These are phyloP conservation scores for Antitrichia curtipendula DNA, from an alignment of 225 moss, liverwort and hornwort genomes.

Conservation along the genomic window DNA sequence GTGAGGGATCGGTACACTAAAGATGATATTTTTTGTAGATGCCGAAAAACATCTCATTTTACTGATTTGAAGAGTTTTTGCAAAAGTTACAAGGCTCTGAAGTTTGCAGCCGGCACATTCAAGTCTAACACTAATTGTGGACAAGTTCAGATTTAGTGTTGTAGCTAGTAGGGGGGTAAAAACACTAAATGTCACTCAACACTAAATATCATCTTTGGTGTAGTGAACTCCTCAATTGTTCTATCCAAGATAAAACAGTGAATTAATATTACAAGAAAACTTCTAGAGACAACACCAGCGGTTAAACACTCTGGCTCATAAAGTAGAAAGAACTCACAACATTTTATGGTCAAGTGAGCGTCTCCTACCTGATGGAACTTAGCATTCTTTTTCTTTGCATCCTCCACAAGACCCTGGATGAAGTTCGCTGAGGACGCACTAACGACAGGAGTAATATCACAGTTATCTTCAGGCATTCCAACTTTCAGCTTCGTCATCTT, in stretches of 20 bases:
- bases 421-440: slow-evolving; percentile 31
- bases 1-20: not conserved
- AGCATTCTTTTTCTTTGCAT: slow-evolving; percentile 21
- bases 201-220: too few species aligned
- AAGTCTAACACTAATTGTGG: too few species aligned
- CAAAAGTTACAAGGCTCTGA: too few species aligned
- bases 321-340: not conserved
- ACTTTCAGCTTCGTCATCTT: slow-evolving; percentile 33
- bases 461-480: slow-evolving; percentile 25
- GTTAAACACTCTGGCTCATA: not conserved
- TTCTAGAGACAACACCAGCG: not conserved
- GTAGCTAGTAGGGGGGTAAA: too few species aligned
- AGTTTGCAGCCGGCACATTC: too few species aligned
- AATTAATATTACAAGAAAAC: not conserved
- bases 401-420: slow-evolving; percentile 41
- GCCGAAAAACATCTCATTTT: too few species aligned
- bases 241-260: not conserved
- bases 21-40: too few species aligned
- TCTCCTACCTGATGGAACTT: slow-evolving; percentile 33
- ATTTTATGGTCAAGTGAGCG: not conserved
- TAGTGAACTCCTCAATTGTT: not conserved
- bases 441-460: slow-evolving; percentile 30
- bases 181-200: too few species aligned
- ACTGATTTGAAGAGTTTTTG: too few species aligned
- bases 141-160: too few species aligned